Evolutionary conservation across 768 basidiomycete genomes (phyloP).

Genomic region (Polyporus arcularius): DNA sequence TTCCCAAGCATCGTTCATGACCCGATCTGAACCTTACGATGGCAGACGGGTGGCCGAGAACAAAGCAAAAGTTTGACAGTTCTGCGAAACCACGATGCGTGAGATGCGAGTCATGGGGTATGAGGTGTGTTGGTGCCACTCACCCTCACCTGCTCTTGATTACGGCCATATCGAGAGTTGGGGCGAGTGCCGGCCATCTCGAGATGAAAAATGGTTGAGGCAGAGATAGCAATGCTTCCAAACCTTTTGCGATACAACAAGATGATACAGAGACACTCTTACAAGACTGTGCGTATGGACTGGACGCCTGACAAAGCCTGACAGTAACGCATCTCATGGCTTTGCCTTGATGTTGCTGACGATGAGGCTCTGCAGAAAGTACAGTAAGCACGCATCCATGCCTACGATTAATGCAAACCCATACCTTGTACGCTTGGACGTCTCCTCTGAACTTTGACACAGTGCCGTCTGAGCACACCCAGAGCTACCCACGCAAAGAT

Average conservation of each 20-base stretch:
- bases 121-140: not conserved
- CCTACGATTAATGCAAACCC: too few species aligned
- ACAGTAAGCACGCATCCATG: not conserved
- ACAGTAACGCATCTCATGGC: slow-evolving; percentile 19
- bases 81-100: not conserved
- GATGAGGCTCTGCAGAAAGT: slow-evolving; percentile 60
- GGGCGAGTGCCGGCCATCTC: too few species aligned
- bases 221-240: too few species aligned
- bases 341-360: slow-evolving; percentile 38
- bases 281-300: slow-evolving; percentile 1
- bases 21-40: not conserved
- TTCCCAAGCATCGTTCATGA: not conserved
- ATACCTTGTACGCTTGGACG: slow-evolving; percentile 88
- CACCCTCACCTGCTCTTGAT: not conserved
- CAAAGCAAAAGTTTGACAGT: not conserved
- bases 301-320: not conserved
- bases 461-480: slow-evolving; percentile 88
- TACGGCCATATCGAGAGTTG: not conserved
- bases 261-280: not conserved
- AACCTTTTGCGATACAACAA: not conserved
- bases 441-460: slow-evolving; percentile 87
- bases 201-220: too few species aligned
- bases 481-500: slow-evolving; percentile 54
- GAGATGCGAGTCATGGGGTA: not conserved
- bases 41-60: not conserved